A percentile compares a stretch with the other conserved stretches of the same genome.
phyloP scores from a whole-genome alignment of 768 basidiomycete genomes.

The Plicaturopsis crispa region DNA sequence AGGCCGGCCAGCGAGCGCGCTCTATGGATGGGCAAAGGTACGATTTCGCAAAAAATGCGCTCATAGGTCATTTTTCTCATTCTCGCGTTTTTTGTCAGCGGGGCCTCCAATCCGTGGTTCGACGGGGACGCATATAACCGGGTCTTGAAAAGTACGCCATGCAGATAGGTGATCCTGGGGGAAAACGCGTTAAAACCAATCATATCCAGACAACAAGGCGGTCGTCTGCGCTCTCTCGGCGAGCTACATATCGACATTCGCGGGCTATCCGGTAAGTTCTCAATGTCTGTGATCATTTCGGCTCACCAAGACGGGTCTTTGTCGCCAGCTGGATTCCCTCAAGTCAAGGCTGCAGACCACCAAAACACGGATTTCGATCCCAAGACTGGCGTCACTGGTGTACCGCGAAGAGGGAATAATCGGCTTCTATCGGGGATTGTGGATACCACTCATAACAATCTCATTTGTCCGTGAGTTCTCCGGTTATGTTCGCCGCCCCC shows the following conservation, averaged over 20 bases:
- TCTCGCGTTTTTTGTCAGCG: slow-evolving; percentile 16
- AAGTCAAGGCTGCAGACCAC: slow-evolving; percentile 90
- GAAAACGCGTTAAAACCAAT: no score
- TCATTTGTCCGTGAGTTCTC: slow-evolving; percentile 83
- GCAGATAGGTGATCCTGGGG: no score
- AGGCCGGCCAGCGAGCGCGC: slow-evolving; percentile 54
- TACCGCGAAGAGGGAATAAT: slow-evolving; percentile 80
- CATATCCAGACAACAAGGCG: slow-evolving; percentile 79
- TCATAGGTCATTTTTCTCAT: no score
- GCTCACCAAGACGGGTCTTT: slow-evolving; percentile 1
- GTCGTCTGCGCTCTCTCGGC: slow-evolving; percentile 88
- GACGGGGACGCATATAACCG: slow-evolving; percentile 57
- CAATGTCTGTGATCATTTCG: not conserved
- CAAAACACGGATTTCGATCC: slow-evolving; percentile 66
- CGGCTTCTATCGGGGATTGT: slow-evolving; percentile 87
- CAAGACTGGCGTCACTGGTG: slow-evolving; percentile 60
- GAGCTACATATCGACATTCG: slow-evolving; percentile 87
- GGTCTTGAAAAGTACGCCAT: slow-evolving; percentile 64
- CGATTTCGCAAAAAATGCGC: no score
- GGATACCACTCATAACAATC: slow-evolving; percentile 92
- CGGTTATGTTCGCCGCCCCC: slow-evolving; percentile 4
- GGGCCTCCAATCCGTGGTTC: slow-evolving; percentile 56
- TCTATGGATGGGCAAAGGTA: slow-evolving; percentile 79
- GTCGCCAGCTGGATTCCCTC: slow-evolving; percentile 75
- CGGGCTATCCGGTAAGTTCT: slow-evolving; percentile 70